phyloP scores from a whole-genome alignment of 73 alveolate species.

The Stentor roeselii region DNA sequence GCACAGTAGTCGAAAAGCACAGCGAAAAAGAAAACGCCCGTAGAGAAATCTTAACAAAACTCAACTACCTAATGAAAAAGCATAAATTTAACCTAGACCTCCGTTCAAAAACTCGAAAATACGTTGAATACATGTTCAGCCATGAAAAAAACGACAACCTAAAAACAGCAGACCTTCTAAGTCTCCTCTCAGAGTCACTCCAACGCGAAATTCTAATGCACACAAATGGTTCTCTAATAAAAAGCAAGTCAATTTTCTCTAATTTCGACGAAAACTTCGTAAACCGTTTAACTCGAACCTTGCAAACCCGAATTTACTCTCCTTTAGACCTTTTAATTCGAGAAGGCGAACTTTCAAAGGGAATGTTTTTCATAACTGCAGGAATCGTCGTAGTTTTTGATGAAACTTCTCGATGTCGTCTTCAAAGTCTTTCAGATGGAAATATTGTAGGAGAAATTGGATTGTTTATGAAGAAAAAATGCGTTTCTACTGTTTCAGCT shows the following conservation, averaged over 20 bases:
- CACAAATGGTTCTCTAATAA: neutral
- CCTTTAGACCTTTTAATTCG: neutral
- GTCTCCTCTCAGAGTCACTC: neutral
- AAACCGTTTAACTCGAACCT: neutral
- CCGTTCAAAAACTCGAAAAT: neutral
- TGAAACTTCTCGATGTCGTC: neutral
- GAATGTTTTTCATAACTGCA: neutral
- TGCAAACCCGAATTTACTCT: neutral
- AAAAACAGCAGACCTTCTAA: neutral
- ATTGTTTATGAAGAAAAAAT: neutral
- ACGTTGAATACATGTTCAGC: neutral
- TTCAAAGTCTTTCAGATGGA: neutral
- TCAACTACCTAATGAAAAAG: neutral
- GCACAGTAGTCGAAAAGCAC: neutral
- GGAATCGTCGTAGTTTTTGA: neutral
- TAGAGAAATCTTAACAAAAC: neutral
- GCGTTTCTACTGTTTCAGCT: neutral
- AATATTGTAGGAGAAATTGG: neutral
- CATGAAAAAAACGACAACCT: neutral
- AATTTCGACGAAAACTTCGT: neutral
- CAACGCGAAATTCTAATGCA: neutral
- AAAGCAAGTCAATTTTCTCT: neutral
- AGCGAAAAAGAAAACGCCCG: neutral
- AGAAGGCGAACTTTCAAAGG: neutral
- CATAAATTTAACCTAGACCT: neutral